Evolutionary conservation across 2,329 filamentous ascomycete genomes (phyloP).

Genomic region (Colletotrichum tamarilloi): DNA sequence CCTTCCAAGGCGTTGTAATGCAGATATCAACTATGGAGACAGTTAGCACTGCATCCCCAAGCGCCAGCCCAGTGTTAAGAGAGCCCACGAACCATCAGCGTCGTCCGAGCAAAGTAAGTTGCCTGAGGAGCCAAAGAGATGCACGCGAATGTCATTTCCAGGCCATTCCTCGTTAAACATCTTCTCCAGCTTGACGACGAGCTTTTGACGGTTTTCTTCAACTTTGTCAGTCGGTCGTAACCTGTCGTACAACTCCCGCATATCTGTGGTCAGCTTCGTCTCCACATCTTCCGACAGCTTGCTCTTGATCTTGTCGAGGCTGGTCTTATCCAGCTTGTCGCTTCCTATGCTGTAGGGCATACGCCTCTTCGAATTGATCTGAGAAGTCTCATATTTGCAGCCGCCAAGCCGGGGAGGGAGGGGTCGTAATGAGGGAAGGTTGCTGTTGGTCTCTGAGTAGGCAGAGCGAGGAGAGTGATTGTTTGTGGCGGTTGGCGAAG

Average conservation of each 20-base stretch:
- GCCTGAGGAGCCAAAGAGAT: slow-evolving; percentile 97
- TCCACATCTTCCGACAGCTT: slow-evolving; percentile 79
- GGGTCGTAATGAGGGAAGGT: slow-evolving; percentile 75
- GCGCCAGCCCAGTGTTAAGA: not conserved
- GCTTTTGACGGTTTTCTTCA: slow-evolving; percentile 77
- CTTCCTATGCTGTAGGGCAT: slow-evolving; percentile 94
- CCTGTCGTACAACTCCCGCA: slow-evolving; percentile 85
- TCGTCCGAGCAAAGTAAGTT: slow-evolving; percentile 95
- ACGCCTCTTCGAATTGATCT: slow-evolving; percentile 82
- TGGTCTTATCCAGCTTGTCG: slow-evolving; percentile 78
- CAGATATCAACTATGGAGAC: slow-evolving; percentile 85
- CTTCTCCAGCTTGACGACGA: slow-evolving; percentile 88
- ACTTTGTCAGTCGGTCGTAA: slow-evolving; percentile 86
- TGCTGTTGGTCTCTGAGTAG: slow-evolving; percentile 87
- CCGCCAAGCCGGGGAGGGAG: slow-evolving; percentile 68
- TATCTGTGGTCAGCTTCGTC: slow-evolving; percentile 80
- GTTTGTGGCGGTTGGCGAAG: slow-evolving; percentile 80
- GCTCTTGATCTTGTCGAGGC: slow-evolving; percentile 78
- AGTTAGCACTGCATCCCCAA: slow-evolving; percentile 43
- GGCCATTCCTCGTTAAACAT: slow-evolving; percentile 94
- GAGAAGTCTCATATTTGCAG: slow-evolving; percentile 91
- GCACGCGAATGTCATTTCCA: slow-evolving; percentile 86
- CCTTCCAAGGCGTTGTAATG: slow-evolving; percentile 91
- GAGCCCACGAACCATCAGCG: slow-evolving; percentile 83
- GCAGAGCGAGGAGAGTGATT: slow-evolving; percentile 91